Evolutionary conservation across 345 rosid genomes (phyloP).

Genomic region (Brassica cretica): DNA sequence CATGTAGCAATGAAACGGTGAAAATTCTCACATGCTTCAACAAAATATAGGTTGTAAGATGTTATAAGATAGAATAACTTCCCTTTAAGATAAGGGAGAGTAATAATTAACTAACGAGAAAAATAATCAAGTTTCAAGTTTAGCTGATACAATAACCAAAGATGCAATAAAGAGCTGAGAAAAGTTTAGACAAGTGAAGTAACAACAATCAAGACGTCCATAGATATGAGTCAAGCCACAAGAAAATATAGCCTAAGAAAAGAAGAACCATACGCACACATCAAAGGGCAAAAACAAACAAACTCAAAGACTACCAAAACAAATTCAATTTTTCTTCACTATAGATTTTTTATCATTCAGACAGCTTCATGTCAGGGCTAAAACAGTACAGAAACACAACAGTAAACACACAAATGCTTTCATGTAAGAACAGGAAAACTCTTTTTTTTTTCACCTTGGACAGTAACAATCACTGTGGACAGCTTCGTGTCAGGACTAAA

Average conservation of each 20-base stretch:
- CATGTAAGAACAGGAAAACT: not conserved
- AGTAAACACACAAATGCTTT: not conserved
- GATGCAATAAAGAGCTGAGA: not conserved
- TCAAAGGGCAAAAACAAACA: not conserved
- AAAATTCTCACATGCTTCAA: conserved; percentile 9
- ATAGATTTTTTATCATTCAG: not conserved
- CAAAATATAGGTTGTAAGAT: not conserved
- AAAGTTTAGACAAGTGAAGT: conserved; percentile 1
- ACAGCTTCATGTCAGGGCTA: not conserved
- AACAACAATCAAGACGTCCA: conserved; percentile 4
- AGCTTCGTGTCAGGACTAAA: not conserved
- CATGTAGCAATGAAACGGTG: conserved; percentile 17
- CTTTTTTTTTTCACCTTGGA: too few relatives aligned
- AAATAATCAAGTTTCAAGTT: not conserved
- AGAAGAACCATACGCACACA: conserved; percentile 2
- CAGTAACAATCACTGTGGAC: not conserved
- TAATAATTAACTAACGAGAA: not conserved
- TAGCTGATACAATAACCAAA: not conserved
- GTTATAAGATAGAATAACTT: not conserved
- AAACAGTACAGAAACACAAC: not conserved
- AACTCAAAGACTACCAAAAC: not conserved
- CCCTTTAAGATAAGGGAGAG: not conserved
- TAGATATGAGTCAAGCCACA: not conserved
- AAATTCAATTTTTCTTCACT: not conserved
- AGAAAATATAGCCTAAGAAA: not conserved